Evolutionary conservation across 495 filamentous ascomycete genomes (phyloP).

Genomic region (Cairneyella variabilis): DNA sequence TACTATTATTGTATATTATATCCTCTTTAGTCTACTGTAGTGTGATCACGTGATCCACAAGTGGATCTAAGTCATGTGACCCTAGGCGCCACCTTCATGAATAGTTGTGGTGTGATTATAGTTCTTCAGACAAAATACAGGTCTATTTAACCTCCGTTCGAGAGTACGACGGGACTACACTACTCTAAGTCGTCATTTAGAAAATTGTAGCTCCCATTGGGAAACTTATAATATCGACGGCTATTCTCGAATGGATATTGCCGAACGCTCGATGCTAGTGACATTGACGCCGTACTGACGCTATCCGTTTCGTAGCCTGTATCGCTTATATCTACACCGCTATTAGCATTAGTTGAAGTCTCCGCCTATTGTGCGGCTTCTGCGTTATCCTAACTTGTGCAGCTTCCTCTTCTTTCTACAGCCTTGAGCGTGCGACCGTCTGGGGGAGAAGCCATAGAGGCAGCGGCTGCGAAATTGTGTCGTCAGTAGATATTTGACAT

Average conservation of each 20-base stretch:
- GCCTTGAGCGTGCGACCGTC: neutral
- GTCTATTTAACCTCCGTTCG: too few relatives aligned
- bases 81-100: too few relatives aligned
- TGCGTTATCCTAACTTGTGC: too few relatives aligned
- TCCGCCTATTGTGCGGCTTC: neutral
- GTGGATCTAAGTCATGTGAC: too few relatives aligned
- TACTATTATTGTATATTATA: too few relatives aligned
- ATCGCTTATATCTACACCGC: neutral
- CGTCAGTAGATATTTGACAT: neutral
- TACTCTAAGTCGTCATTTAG: neutral
- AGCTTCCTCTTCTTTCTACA: neutral
- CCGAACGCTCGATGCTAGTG: neutral
- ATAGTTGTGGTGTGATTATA: too few relatives aligned
- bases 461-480: neutral
- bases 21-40: too few relatives aligned
- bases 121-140: too few relatives aligned
- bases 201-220: neutral
- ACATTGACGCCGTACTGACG: neutral
- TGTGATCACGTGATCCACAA: too few relatives aligned
- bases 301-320: neutral
- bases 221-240: neutral
- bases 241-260: neutral
- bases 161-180: too few relatives aligned
- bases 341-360: neutral
- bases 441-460: neutral